Evolutionary conservation across 1,284 basidiomycete species (phyloP).

Genomic region (Butyriboletus appendiculatus): DNA sequence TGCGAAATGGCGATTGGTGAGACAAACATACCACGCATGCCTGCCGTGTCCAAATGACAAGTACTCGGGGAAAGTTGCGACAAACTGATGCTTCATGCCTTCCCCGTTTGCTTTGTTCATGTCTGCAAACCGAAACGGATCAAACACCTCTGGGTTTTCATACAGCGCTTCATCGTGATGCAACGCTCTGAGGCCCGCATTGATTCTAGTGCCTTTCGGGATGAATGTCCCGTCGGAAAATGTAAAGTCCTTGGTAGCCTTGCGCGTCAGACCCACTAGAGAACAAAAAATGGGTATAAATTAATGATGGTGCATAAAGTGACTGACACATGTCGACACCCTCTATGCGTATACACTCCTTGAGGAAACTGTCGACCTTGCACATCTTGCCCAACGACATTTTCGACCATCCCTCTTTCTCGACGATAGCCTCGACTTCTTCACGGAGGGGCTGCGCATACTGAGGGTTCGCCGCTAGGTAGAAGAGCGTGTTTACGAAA

Average conservation of each 20-base stretch:
- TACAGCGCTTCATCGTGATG: slow-evolving; percentile 32
- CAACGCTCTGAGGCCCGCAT: slow-evolving; percentile 21
- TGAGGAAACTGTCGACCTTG: slow-evolving; percentile 48
- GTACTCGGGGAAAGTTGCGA: slow-evolving; percentile 2
- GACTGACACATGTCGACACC: slow-evolving; percentile 30
- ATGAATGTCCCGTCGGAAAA: slow-evolving; percentile 43
- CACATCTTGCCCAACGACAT: slow-evolving; percentile 40
- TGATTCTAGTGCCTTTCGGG: slow-evolving; percentile 36
- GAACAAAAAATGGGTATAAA: neutral
- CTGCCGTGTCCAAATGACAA: slow-evolving; percentile 12
- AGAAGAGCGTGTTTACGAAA: slow-evolving; percentile 38
- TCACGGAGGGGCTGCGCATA: slow-evolving; percentile 41
- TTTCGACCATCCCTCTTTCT: slow-evolving; percentile 45
- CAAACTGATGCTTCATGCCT: slow-evolving; percentile 17
- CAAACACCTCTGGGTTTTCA: slow-evolving; percentile 27
- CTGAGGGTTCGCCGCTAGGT: slow-evolving; percentile 39
- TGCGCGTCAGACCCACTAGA: slow-evolving; percentile 36
- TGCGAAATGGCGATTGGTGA: neutral
- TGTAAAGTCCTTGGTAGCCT: slow-evolving; percentile 35
- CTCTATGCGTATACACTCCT: slow-evolving; percentile 40
- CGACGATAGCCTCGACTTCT: slow-evolving; percentile 41
- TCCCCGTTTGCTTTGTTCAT: slow-evolving; percentile 12
- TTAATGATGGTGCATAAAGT: too few species aligned
- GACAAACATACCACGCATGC: slow-evolving; percentile 8
- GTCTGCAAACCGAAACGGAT: slow-evolving; percentile 34